Base-by-base conservation (phyloP, 2,329 filamentous ascomycete genomes). In the Neofusicoccum laricinum region DNA sequence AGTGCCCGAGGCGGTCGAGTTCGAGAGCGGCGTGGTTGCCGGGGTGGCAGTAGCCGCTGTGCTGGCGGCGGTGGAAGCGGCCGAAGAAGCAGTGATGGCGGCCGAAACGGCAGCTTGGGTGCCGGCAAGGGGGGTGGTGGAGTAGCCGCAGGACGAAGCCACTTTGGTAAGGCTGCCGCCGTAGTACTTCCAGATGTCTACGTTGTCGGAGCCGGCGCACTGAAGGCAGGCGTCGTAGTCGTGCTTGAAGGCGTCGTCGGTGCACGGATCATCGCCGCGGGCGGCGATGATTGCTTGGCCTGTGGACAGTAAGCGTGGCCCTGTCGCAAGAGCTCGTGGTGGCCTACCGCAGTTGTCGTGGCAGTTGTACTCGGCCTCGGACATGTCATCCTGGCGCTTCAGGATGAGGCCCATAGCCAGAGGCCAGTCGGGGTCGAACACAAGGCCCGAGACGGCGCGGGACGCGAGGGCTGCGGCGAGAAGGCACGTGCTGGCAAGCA, bases 161-260 rank as follows among this genome's bases (percentile, higher is more conserved):
- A 77, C 79, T 1, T 68, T 68, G 17, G 68, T 66, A 19, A 83
- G 76, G 10, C 74, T 71, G 17, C 68, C 64, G 15, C 79, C 77
- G 57, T 83, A 83, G 66, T 77, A 74, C 48, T 75, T 68, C 80
- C 80, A 82, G 67, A 83, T 80, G 34, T 81, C 71, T 61, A 75
- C 77, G 19, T 76, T 69, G 36, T 76, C 66, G 8, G 48, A 14
- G 25, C 61, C 61, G 46, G 80, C 80, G 64, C 81, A 83, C 51
- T 78, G 70, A 32, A 83, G 74, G 67, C 75, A 76, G 4, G 64
- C 70, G 12, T 67, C 65, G n/a, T 76, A 68, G 15, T 70, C 63
- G 8, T 67, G 72, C 67, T 70, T 72, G n/a, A 69, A 73, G 1
- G 72, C 64, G 3, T 32, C 21, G 48, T 69, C 68, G 30, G 69